Base-by-base conservation (phyloP, 805 yeast species). In the Lachancea quebecensis region DNA sequence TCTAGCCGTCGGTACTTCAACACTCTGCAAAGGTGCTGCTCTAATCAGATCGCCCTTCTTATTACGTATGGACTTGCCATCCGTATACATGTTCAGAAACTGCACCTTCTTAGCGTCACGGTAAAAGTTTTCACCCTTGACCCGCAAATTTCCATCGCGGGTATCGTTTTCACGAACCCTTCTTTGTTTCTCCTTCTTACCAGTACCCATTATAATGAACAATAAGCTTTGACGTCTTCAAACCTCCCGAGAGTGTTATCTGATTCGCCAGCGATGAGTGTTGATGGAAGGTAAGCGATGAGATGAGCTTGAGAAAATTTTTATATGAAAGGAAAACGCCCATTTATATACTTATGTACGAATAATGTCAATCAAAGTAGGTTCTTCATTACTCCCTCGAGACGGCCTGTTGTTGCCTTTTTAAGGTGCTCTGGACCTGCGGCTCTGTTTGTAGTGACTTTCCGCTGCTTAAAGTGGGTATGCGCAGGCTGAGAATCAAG, bases 91-190 rank as follows among this genome's bases (percentile, higher is more conserved):
- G 63, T 80, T 85, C 59, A 93, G 73, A 64, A 80, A 87, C 65
- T 86, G 82, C 48, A 90, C 95, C 62, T 86, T 86, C 62, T 89
- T 88, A 44, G 95, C 91, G 78, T 90, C 97, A 58, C 88, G 72
- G 71, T 91, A 91, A 68, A 91, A 91, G 72, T 91, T 91, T 68
- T 91, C 99, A 60, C 99, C 99, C 65, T 91, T 91, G 42, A 87
- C 95, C 50, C 95, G 81, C 47, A 93, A 76, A 58, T 91, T 91
- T 27, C 96, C 96, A 66, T 86, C 95, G 59, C 87, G 77, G 55
- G 79, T 73, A 56, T 82, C 86, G 44, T 83, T 83, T 63, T 89
- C 86, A 60, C 95, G 84, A 47, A 75, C 74, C 62, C 96, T 79
- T 71, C 99, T 82, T 58, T 74, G 75, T 65, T 85, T 85, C 67